Evolutionary conservation across 2,329 filamentous ascomycete genomes (phyloP).

Genomic region (Alternaria rosae): DNA sequence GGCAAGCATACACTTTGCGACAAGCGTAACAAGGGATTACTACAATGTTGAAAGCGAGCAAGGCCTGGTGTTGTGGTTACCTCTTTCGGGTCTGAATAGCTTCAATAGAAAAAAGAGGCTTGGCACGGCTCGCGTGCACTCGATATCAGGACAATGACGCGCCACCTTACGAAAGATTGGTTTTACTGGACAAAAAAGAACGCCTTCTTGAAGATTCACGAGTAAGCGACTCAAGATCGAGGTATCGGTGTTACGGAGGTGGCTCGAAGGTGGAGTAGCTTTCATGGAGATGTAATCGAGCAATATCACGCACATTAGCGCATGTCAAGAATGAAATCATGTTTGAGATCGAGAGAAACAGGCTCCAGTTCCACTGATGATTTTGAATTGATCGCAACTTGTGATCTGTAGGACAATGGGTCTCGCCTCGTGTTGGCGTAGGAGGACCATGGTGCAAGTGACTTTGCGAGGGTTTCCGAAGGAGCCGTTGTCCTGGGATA

Average conservation of each 20-base stretch:
- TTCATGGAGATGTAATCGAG: background rate
- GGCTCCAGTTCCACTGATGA: background rate
- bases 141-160: background rate
- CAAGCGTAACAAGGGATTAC: constrained; percentile 22
- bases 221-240: background rate
- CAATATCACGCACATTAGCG: background rate
- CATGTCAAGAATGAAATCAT: background rate
- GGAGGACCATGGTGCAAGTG: background rate
- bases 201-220: background rate
- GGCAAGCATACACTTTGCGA: constrained; percentile 2
- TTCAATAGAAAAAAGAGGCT: constrained; percentile 31
- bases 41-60: constrained; percentile 14
- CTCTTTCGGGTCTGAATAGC: constrained; percentile 41
- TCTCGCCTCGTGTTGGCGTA: background rate
- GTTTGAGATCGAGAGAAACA: background rate
- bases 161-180: background rate
- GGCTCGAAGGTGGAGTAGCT: background rate
- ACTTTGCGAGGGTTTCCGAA: background rate
- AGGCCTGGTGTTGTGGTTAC: constrained; percentile 19
- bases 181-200: background rate
- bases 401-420: background rate
- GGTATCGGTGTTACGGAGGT: background rate
- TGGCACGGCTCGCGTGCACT: constrained; percentile 18
- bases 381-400: background rate
- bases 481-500: background rate